Percentiles rank a stretch among this genome's conserved stretches.
Evolutionary conservation across 2,329 filamentous ascomycete genomes (phyloP).

Genomic region (Zelopaecilomyces penicillatus): DNA sequence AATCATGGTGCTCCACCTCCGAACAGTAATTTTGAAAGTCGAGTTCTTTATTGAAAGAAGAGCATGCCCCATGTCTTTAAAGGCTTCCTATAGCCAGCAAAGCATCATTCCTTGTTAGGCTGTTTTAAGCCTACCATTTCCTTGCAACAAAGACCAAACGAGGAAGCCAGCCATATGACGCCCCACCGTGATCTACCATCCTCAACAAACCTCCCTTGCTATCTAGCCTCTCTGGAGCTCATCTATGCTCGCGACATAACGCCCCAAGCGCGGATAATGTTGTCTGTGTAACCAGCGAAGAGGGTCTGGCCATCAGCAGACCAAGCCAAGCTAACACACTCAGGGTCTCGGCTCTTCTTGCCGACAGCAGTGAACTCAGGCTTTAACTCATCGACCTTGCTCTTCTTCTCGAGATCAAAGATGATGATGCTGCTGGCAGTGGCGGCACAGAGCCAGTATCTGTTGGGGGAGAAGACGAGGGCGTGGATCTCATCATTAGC

Average conservation of each 20-base stretch:
- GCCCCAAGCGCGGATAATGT: slow-evolving; percentile 96
- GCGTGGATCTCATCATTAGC: slow-evolving; percentile 99
- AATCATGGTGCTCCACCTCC: too few species aligned
- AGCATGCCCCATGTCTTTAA: slow-evolving; percentile 31
- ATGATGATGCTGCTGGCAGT: slow-evolving; percentile 98
- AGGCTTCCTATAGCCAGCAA: slow-evolving; percentile 31
- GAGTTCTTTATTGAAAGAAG: slow-evolving; percentile 31
- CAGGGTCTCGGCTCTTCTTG: slow-evolving; percentile 98
- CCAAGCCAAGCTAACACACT: slow-evolving; percentile 97
- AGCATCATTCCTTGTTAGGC: slow-evolving; percentile 29
- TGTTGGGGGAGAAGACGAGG: slow-evolving; percentile 99
- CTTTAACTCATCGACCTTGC: slow-evolving; percentile 99
- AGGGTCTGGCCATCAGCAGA: slow-evolving; percentile 97
- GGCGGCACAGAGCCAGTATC: slow-evolving; percentile 99
- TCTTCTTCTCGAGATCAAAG: slow-evolving; percentile 99
- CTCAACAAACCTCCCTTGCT: slow-evolving; percentile 9
- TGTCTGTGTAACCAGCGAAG: slow-evolving; percentile 99
- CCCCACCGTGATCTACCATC: slow-evolving; percentile 37
- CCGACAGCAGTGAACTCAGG: slow-evolving; percentile 94
- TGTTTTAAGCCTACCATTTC: slow-evolving; percentile 25
- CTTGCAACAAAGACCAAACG: slow-evolving; percentile 36
- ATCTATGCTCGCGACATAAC: slow-evolving; percentile 87
- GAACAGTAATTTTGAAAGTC: slow-evolving; percentile 21
- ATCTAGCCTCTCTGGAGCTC: neutral
- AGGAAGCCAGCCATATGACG: slow-evolving; percentile 39